Conservation (phyloP, 768 basidiomycete genomes). For the Rhizopogon vesiculosus region DNA sequence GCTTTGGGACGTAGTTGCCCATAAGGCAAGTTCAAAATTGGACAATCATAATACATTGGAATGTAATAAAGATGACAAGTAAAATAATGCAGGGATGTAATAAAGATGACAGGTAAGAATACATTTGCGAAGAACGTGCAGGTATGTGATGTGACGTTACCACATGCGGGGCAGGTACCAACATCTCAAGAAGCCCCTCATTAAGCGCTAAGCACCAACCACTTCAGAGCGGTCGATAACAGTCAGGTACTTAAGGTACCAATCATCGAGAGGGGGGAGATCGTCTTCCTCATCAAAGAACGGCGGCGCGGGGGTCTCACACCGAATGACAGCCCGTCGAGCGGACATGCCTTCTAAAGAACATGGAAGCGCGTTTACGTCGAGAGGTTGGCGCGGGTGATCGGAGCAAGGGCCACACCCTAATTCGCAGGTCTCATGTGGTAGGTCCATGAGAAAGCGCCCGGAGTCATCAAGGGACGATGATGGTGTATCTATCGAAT, state of each 20-base stretch:
- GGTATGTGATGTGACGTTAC: background rate
- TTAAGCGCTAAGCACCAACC: background rate
- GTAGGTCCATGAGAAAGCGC: background rate
- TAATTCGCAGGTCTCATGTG: background rate
- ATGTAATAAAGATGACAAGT: too few species aligned
- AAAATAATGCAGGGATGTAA: background rate
- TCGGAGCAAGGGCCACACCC: background rate
- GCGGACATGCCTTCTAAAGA: background rate
- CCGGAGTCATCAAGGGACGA: background rate
- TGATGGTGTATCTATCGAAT: background rate
- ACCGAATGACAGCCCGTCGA: background rate
- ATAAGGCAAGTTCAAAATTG: background rate
- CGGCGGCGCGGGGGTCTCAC: background rate
- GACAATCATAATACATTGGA: too few species aligned
- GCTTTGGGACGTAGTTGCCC: background rate
- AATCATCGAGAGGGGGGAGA: slow-evolving; percentile 12
- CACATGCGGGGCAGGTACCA: background rate
- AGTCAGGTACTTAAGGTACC: slow-evolving; percentile 12
- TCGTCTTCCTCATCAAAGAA: slow-evolving; percentile 7
- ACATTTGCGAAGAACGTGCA: background rate
- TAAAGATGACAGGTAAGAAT: background rate
- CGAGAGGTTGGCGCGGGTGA: background rate
- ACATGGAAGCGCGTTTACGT: background rate
- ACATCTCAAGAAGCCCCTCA: background rate
- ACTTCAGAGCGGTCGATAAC: slow-evolving; percentile 6